Base-by-base conservation (phyloP, 2,329 filamentous ascomycete genomes). In the Phaeosphaeriaceae sp. region DNA sequence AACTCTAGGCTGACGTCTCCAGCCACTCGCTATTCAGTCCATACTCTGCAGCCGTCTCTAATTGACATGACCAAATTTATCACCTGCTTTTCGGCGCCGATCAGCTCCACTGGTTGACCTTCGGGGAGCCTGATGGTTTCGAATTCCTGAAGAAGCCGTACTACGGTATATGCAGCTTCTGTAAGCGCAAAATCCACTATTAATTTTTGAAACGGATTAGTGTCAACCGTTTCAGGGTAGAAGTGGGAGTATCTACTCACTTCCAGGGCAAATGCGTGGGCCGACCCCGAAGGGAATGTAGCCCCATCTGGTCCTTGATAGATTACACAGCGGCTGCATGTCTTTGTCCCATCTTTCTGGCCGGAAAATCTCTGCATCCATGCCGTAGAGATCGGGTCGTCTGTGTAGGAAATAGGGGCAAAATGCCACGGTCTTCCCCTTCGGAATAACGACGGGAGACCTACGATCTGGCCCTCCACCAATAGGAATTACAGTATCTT, bases 261-360 rank as follows among this genome's bases (percentile, higher is more conserved):
- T 56, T 7, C 59, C 61, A 33, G 58, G 33, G 33, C 63, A 59
- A 18, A 63, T 58, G 3, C 64, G 48, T 8, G 64, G 64, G 0
- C 64, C 64, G 6, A 61, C 63, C 9, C 60, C 63, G 40, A 67
- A 67, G 5, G 64, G 63, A 8, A 67, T 15, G 9, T 61, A 65
- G 36, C 59, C 57, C 58, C 55, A 64, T 0, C 47, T 56, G 4
- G 16, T 28, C 9, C 46, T 45, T 3, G 6, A 15, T 6, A n/a
- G 7, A 15, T 34, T 34, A n/a, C 15, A 8, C 21, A 23, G 4
- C 21, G 4, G 8, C 21, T 23, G 21, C 8, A 23, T 23, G 21
- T 8, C 5, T 23, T 38, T 56, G 23, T 58, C 49, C 60, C 62
- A 65, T 4, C 60, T 46, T 47, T 68, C 63, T 6, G 67, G 66